Base-by-base conservation (phyloP, 192 early-diverging fungal species). In the Coemansia sp. region DNA sequence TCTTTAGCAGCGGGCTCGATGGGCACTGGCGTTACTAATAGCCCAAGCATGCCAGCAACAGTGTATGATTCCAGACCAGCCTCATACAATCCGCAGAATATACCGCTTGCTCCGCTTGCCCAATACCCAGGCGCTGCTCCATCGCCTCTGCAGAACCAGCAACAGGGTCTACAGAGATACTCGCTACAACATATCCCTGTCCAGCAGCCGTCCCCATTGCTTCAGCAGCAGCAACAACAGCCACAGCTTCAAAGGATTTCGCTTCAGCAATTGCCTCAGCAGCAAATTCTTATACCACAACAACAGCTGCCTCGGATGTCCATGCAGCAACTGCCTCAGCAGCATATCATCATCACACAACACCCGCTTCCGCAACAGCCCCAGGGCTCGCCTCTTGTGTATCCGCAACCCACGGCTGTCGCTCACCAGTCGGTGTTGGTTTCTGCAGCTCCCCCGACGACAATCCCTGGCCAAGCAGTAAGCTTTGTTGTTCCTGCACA, bases 171-270 rank as follows among this genome's bases (percentile, higher is more conserved):
- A 28, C 56, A 58, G 56, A 58, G 56, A 38, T 40, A 58, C n/a
- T 58, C 56, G n/a, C 31, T 38, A 11, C 36, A 38, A 7, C 33
- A 33, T 18, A 38, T 58, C 36, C 56, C 29, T 5, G 5, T 30
- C 7, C 51, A 54, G 22, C 51, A 54, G 29, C 66, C 25, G 51
- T 51, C 60, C 30, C 67, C 52, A 32, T 60, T 45, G 32, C 61
- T 50, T 40, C 64, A 61, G 51, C 59, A 66, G 59, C 48, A 40
- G 20, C 72, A 67, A 5, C 67, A 64, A 12, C 45, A n/a, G 49
- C 61, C 31, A 38, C 64, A 54, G 56, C 33, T 58, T 58, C 56
- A 33, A 34, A 30, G 33, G 2, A 58, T 33, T 10, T 40, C 56
- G n/a, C 29, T 55, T 18, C 56, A 40, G 34, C 33, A 18, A 12